Base-by-base conservation (phyloP, 306 rosid genomes). In the Cajanus cajan region DNA sequence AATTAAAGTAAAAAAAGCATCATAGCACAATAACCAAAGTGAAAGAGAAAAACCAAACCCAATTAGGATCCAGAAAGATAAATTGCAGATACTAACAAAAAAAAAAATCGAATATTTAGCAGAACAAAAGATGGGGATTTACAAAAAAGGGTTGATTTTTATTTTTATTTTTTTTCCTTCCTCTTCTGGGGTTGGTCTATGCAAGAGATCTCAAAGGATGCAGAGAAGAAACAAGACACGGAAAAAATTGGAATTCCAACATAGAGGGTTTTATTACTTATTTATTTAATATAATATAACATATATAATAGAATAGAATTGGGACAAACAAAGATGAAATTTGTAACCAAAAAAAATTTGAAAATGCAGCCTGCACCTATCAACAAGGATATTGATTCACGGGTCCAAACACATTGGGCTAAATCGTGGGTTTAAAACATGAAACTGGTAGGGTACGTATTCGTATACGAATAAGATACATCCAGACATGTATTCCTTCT, bases 101-200 rank as follows among this genome's bases (percentile, higher is more conserved):
- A 63, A 57, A 61, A 51, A 24, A 59, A 59, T 9, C 13, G 40
- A 43, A 45, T 28, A 31, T 39, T 59, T 21, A 51, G 19, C 19
- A 85, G 73, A 82, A 75, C 6, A 55, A 24, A 65, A 66, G 78
- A 44, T 19, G 84, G 86, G 78, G 48, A 86, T 79, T 82, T 86
- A 86, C 89, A 70, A 69, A 78, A 75, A 67, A n/a, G 44, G 64
- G 77, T 79, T 71, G 74, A 59, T 39, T 72, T 65, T 52, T 44
- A 24, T 15, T 43, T 33, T 41, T 52, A 69, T 13, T 28, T 33
- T 40, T 22, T 44, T 67, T 34, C 51, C 51, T 82, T 62, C 74
- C 68, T 73, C 85, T 62, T 54, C 78, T 61, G 78, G 82, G 68
- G 74, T 72, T 81, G 85, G 86, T 81, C 44, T 78, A 71, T 70